phyloP scores from a whole-genome alignment of 192 early-diverging fungal genomes.

The Coemansia sp. region DNA sequence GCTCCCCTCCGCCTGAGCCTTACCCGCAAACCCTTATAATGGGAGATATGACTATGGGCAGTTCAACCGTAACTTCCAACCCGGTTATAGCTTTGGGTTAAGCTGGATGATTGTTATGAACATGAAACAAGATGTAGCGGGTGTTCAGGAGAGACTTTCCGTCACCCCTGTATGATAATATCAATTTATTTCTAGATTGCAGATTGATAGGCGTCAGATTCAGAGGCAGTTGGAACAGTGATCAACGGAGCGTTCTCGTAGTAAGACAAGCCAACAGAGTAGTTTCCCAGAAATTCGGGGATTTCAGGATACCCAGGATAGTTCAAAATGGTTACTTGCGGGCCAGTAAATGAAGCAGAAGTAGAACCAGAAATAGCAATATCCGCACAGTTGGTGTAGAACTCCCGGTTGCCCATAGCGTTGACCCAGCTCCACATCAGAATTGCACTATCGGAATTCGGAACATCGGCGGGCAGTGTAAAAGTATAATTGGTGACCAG shows the following conservation, averaged over 20 bases:
- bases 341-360: conserved; percentile 35
- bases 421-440: conserved; percentile 68
- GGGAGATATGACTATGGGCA: no score
- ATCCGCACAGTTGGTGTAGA: conserved; percentile 42
- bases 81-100: no score
- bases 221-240: conserved; percentile 28
- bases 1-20: no score
- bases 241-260: conserved; percentile 31
- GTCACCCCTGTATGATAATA: no score
- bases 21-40: no score
- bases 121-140: no score
- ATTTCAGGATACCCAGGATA: conserved; percentile 48
- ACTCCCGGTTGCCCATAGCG: conserved; percentile 58
- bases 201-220: not conserved
- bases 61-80: no score
- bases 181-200: no score
- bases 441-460: conserved; percentile 52
- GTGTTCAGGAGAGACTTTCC: no score
- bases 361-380: conserved; percentile 24
- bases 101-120: no score
- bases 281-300: conserved; percentile 53
- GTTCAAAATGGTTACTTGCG: conserved; percentile 39
- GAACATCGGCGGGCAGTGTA: conserved; percentile 56
- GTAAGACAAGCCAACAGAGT: conserved; percentile 26
- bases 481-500: conserved; percentile 39